A percentile compares a stretch with the other conserved stretches of the same genome.
phyloP scores from a whole-genome alignment of 176 grass and related monocot species.

The Avena atlantica region DNA sequence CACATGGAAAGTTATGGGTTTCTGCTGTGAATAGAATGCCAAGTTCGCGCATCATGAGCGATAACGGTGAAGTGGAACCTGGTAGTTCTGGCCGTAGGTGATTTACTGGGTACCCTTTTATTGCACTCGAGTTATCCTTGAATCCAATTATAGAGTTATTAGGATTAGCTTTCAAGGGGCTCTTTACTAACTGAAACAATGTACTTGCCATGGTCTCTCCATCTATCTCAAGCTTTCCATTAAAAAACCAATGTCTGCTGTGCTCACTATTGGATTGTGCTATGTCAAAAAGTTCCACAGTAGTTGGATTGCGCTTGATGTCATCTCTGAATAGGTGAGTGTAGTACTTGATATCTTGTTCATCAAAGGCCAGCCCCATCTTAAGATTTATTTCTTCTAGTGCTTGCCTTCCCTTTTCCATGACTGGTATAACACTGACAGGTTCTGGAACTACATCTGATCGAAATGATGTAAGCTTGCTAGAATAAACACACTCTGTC shows the following conservation, averaged over 20 bases:
- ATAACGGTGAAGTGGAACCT: constrained; percentile 61
- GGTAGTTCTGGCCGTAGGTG: constrained; percentile 68
- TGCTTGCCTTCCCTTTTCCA: constrained; percentile 77
- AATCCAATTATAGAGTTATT: constrained; percentile 93
- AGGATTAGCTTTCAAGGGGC: constrained; percentile 76
- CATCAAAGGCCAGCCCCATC: constrained; percentile 94
- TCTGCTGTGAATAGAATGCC: constrained; percentile 90
- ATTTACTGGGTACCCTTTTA: constrained; percentile 73
- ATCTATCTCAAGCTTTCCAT: constrained; percentile 79
- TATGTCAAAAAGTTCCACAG: constrained; percentile 90
- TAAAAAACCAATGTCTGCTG: constrained; percentile 94
- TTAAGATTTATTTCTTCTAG: constrained; percentile 90
- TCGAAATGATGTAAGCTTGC: constrained; percentile 66
- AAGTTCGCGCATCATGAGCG: constrained; percentile 57
- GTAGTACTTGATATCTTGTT: constrained; percentile 92
- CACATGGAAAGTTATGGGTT: constrained; percentile 97
- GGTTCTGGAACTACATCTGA: constrained; percentile 66
- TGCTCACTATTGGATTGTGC: constrained; percentile 93
- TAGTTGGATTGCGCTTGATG: constrained; percentile 84
- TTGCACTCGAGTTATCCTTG: constrained; percentile 93
- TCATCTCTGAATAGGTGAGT: constrained; percentile 84
- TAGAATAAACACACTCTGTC: constrained; percentile 86
- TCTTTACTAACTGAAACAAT: constrained; percentile 90
- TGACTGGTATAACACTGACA: constrained; percentile 66
- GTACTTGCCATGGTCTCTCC: constrained; percentile 71